Base-by-base conservation (phyloP, 2,329 filamentous ascomycete species). In the Cladorrhinum sp. region DNA sequence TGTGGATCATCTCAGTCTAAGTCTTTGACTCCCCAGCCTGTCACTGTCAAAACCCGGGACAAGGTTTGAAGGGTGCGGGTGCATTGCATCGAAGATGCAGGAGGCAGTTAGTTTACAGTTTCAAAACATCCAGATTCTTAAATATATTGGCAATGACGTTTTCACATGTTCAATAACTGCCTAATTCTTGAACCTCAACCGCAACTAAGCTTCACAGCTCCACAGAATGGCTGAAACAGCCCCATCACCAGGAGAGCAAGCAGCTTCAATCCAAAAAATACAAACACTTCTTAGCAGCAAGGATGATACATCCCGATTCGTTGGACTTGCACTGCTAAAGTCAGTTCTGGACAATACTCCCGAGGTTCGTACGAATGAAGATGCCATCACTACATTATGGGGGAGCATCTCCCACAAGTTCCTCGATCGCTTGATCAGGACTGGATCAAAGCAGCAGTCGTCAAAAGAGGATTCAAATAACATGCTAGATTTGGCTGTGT, bases 291-390 rank as follows among this genome's bases (percentile, higher is more conserved):
- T 90, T 32, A 76, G 77, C 57, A 73, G 82, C 57, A 85, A 84
- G 62, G 81, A 89, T 69, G 87, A 90, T 69, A 90, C 87, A 0
- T 84, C 85, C 20, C 81, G 85, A 67, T 89, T 90, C 65, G 86
- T 89, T 41, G 87, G 86, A 7, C 76, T 90, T 22, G 85, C 86
- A 1, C 77, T 90, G 22, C 78, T 90, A 55, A 88, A 86, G 67
- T 83, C 84, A n/a, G 74, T 87, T 12, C 77, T 90, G 29, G 86
- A 89, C 71, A 85, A 84, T 68, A 81, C 82, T 5, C 73, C 78
- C 22, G 71, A 78, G n/a, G 71, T 86, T 22, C 78, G 78, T 50
- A 72, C 78, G 56, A 78, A 86, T 70, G 74, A 77, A 9, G 71
- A 72, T 1, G 70, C 69, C 7, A 67, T 88, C 3, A 67, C 72